A percentile compares a stretch with the other conserved stretches of the same genome.
Conservation (phyloP, 2,329 filamentous ascomycete species). For the Penicillium sp. region DNA sequence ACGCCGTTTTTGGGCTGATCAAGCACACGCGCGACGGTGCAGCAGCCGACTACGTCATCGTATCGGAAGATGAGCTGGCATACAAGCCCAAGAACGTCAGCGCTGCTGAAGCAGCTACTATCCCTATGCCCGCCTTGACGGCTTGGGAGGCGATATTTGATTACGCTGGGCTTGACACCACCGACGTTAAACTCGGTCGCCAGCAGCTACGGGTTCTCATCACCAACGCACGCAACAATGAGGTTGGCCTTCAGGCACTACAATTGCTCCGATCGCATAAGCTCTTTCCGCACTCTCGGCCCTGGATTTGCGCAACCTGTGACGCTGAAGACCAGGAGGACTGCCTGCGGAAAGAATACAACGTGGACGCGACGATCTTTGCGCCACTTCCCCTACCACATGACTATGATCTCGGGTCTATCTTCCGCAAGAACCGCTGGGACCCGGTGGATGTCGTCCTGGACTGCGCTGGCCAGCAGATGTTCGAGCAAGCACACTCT, state of each 20-base stretch:
- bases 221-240: constrained; percentile 31
- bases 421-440: constrained; percentile 28
- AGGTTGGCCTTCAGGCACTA: constrained; percentile 32
- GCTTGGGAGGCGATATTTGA: constrained; percentile 38
- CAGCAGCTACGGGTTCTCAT: constrained; percentile 25
- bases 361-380: constrained; percentile 29
- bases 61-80: constrained; percentile 32
- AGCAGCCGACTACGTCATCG: constrained; percentile 36
- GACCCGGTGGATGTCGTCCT: constrained; percentile 35
- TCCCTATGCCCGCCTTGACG: constrained; percentile 34
- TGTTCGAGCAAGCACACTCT: constrained; percentile 28
- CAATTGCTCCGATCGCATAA: constrained; percentile 30
- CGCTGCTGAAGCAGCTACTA: constrained; percentile 29
- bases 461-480: constrained; percentile 31
- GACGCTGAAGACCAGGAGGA: constrained; percentile 19
- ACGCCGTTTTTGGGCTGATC: constrained; percentile 34
- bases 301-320: constrained; percentile 35
- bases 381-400: constrained; percentile 18
- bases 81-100: constrained; percentile 32
- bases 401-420: constrained; percentile 25
- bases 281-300: constrained; percentile 25
- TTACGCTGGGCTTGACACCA: constrained; percentile 29
- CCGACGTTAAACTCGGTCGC: constrained; percentile 5
- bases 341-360: too few relatives aligned
- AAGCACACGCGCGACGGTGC: constrained; percentile 34